A percentile compares a stretch with the other conserved stretches of the same genome.
These are phyloP conservation scores for Myxozyma monticola DNA, from an alignment of 805 yeast genomes.

Conservation along the genomic window DNA sequence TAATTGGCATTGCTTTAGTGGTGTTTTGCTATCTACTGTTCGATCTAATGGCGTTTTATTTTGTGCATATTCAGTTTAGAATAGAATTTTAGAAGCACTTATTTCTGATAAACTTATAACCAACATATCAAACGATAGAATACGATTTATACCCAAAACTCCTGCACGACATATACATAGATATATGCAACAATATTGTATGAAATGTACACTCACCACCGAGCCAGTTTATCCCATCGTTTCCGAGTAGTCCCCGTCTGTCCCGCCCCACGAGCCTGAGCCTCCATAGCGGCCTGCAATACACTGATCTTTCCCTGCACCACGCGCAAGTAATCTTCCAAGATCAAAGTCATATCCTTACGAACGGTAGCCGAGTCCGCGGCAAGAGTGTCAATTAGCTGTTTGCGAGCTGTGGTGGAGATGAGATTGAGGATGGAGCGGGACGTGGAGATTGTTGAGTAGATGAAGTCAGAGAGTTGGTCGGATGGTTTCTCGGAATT, in stretches of 20 bases:
- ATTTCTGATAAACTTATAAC: no score
- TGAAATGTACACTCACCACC: constrained; percentile 2
- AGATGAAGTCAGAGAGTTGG: constrained; percentile 2
- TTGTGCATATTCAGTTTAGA: no score
- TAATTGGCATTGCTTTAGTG: no score
- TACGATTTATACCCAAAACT: no score
- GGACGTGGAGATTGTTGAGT: not conserved
- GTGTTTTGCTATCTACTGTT: no score
- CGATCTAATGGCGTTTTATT: no score
- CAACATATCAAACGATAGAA: no score
- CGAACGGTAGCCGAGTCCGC: constrained; percentile 15
- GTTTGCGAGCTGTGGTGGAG: constrained; percentile 17
- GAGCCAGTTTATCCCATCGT: constrained; percentile 12
- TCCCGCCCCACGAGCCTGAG: not conserved
- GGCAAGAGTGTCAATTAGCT: constrained; percentile 17
- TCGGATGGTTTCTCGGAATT: constrained; percentile 5
- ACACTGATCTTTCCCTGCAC: constrained; percentile 8
- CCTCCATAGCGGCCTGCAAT: constrained; percentile 2
- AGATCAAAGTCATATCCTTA: constrained; percentile 15
- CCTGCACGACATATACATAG: no score
- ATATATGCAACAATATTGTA: no score
- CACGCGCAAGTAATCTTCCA: constrained; percentile 11
- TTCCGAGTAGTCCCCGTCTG: not conserved
- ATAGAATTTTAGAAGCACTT: no score
- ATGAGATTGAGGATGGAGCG: constrained; percentile 13